Evolutionary conservation across 257 asterid species (phyloP).

Genomic region (Plectranthus barbatus): DNA sequence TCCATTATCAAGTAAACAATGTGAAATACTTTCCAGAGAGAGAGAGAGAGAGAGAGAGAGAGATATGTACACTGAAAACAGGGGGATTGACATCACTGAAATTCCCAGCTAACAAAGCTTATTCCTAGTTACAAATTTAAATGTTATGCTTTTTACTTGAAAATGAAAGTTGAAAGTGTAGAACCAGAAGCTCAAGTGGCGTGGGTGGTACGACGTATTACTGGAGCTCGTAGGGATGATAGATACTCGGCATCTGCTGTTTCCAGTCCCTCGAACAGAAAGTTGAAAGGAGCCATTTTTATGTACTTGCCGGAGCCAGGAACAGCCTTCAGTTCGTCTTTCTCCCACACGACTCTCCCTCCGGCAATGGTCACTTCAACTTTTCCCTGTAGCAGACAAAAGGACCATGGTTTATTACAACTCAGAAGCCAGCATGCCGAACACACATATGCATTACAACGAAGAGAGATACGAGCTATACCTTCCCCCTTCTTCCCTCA

Average conservation of each 20-base stretch:
- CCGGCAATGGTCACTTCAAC: conserved; percentile 89
- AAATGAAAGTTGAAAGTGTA: not conserved
- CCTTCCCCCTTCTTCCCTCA: conserved; percentile 87
- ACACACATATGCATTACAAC: not conserved
- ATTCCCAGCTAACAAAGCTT: not conserved
- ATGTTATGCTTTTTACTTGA: not conserved
- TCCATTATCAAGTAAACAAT: not conserved
- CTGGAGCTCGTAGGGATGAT: conserved; percentile 73
- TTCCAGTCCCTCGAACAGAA: conserved; percentile 68
- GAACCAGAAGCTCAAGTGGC: not conserved
- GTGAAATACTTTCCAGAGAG: too few species aligned
- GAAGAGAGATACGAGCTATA: conserved; percentile 22
- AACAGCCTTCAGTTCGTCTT: conserved; percentile 49
- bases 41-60: too few species aligned
- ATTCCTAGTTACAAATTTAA: not conserved
- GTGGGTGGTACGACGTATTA: conserved; percentile 25
- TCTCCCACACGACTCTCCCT: conserved; percentile 86
- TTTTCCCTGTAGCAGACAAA: conserved; percentile 47
- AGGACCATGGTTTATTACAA: not conserved
- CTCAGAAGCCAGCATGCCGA: not conserved
- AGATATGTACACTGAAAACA: too few species aligned
- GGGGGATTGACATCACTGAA: not conserved
- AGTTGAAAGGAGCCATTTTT: conserved; percentile 70
- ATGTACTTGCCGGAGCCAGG: conserved; percentile 79
- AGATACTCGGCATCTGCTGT: conserved; percentile 47